phyloP scores from a whole-genome alignment of 169 alveolate species.

The Miamiensis avidus region DNA sequence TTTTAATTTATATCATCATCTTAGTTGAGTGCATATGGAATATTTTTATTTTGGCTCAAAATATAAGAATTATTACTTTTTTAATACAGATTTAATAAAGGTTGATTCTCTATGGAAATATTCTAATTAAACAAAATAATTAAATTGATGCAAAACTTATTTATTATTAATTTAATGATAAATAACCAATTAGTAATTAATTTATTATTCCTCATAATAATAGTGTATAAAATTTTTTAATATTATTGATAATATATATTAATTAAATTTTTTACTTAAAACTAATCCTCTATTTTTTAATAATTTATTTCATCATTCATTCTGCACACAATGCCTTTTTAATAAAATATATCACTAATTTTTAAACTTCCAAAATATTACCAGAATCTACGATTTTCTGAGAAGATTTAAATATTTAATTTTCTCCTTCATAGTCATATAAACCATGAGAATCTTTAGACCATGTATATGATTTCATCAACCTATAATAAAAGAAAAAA shows the following conservation, averaged over 20 bases:
- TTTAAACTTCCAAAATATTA: too few species aligned
- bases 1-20: neutral
- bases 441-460: conserved; percentile 57
- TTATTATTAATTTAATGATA: neutral
- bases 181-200: neutral
- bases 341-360: too few species aligned
- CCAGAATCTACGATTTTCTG: conserved; percentile 8
- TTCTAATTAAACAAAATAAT: neutral
- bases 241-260: conserved; percentile 4
- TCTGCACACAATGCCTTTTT: neutral
- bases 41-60: too few species aligned
- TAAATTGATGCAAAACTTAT: neutral
- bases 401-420: conserved; percentile 19
- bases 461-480: conserved; percentile 50
- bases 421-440: conserved; percentile 55
- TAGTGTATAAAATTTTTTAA: conserved; percentile 19
- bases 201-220: too few species aligned
- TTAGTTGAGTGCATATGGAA: neutral
- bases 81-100: neutral
- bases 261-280: neutral
- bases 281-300: neutral
- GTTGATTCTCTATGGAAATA: neutral
- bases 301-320: too few species aligned
- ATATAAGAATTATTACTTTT: too few species aligned
- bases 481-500: conserved; percentile 5